Evolutionary conservation across 257 asterid genomes (phyloP).

Genomic region (Eucommia ulmoides): DNA sequence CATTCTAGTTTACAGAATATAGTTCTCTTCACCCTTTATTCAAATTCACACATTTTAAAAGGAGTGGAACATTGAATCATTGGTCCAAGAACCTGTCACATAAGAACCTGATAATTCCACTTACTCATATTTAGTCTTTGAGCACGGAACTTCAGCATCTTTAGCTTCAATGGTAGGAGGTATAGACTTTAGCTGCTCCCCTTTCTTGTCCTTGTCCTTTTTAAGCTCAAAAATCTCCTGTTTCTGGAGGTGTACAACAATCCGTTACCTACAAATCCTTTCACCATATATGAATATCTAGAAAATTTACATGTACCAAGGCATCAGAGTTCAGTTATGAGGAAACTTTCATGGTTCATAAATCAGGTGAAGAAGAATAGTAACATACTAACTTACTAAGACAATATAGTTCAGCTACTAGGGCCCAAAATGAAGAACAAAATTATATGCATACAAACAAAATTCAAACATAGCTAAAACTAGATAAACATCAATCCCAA

Average conservation of each 20-base stretch:
- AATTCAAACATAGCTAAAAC: neutral
- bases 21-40: too few species aligned
- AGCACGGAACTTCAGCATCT: conserved; percentile 22
- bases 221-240: conserved; percentile 46
- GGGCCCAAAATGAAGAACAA: conserved; percentile 1
- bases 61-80: too few species aligned
- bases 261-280: conserved; percentile 11
- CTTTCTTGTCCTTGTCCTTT: conserved; percentile 40
- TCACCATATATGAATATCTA: conserved; percentile 8
- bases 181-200: conserved; percentile 34
- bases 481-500: too few species aligned
- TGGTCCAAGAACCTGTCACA: too few species aligned
- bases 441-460: neutral
- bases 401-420: neutral
- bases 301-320: too few species aligned
- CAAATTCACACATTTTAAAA: too few species aligned
- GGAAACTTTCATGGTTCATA: too few species aligned
- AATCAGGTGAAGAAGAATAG: too few species aligned
- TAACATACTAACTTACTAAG: neutral
- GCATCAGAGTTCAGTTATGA: too few species aligned
- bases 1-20: too few species aligned
- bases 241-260: conserved; percentile 44
- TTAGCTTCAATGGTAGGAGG: conserved; percentile 24
- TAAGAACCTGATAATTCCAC: too few species aligned
- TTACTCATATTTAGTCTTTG: conserved; percentile 34